Percentiles rank a stretch among this genome's conserved stretches.
Conservation (phyloP, 768 basidiomycete species). For the Termitomyces sp. region DNA sequence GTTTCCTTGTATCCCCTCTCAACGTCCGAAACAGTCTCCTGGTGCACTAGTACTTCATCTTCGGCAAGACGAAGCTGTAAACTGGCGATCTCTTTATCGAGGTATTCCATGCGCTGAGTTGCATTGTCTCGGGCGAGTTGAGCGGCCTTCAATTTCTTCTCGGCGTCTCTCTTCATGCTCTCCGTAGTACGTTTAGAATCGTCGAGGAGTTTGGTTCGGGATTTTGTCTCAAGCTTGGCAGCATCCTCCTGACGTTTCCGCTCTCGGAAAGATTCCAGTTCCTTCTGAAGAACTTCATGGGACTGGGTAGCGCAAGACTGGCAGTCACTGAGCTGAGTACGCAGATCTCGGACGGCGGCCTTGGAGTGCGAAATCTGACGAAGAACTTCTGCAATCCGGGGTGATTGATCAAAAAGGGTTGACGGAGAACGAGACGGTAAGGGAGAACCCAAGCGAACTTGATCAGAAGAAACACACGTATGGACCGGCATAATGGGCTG, state of each 20-base stretch:
- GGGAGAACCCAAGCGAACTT: slow-evolving; percentile 26
- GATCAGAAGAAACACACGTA: slow-evolving; percentile 24
- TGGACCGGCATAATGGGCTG: slow-evolving; percentile 24
- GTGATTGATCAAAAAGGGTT: slow-evolving; percentile 56
- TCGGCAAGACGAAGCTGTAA: slow-evolving; percentile 52
- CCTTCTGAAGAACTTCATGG: slow-evolving; percentile 61
- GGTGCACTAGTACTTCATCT: slow-evolving; percentile 50
- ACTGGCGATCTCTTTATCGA: slow-evolving; percentile 58
- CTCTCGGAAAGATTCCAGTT: slow-evolving; percentile 70
- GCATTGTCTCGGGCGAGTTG: slow-evolving; percentile 63
- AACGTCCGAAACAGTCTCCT: slow-evolving; percentile 40
- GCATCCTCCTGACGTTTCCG: slow-evolving; percentile 83
- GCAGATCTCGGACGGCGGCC: slow-evolving; percentile 62
- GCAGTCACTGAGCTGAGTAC: slow-evolving; percentile 63
- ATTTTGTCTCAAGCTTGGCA: slow-evolving; percentile 71
- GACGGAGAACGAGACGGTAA: slow-evolving; percentile 36
- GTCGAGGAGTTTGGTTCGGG: slow-evolving; percentile 81
- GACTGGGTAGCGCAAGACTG: slow-evolving; percentile 54
- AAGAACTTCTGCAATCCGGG: slow-evolving; percentile 70
- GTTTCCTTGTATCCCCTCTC: slow-evolving; percentile 52
- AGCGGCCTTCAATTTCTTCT: slow-evolving; percentile 79
- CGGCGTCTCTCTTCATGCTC: slow-evolving; percentile 74
- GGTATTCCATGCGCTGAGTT: slow-evolving; percentile 48
- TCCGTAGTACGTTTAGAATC: slow-evolving; percentile 86
- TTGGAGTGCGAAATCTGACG: slow-evolving; percentile 68